phyloP scores from a whole-genome alignment of 2,329 filamentous ascomycete genomes.

The Ilyonectria mors-panacis region DNA sequence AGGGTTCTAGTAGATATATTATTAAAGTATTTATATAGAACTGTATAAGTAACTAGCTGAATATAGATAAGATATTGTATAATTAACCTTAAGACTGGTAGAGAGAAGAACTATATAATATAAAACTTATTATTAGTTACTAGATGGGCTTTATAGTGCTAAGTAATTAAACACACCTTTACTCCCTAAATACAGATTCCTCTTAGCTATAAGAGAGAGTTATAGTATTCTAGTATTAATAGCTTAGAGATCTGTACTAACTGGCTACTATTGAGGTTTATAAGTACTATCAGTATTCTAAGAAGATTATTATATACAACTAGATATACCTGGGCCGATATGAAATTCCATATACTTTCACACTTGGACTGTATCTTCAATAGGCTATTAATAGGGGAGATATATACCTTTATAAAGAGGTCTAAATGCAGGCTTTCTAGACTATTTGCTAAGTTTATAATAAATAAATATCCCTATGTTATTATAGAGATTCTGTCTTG shows the following conservation, averaged over 20 bases:
- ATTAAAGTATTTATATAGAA: slow-evolving; percentile 17
- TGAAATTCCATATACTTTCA: background rate
- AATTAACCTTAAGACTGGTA: slow-evolving; percentile 1
- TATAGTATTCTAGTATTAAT: slow-evolving; percentile 3
- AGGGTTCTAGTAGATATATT: background rate
- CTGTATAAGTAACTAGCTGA: slow-evolving; percentile 1
- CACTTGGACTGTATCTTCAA: background rate
- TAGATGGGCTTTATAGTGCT: slow-evolving; percentile 10
- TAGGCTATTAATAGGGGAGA: slow-evolving; percentile 11
- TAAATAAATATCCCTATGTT: slow-evolving; percentile 17
- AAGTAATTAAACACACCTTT: slow-evolving; percentile 8
- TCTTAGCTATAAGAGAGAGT: background rate
- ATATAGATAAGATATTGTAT: slow-evolving; percentile 22
- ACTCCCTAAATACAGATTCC: background rate
- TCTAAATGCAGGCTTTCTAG: slow-evolving; percentile 5
- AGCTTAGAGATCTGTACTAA: slow-evolving; percentile 13
- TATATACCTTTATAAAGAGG: slow-evolving; percentile 13
- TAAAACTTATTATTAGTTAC: slow-evolving; percentile 18
- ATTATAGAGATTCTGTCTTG: slow-evolving; percentile 12
- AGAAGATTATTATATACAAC: background rate
- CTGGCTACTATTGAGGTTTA: slow-evolving; percentile 12
- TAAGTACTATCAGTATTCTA: slow-evolving; percentile 15
- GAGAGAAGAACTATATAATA: slow-evolving; percentile 22
- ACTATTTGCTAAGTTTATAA: slow-evolving; percentile 6
- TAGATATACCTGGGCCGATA: slow-evolving; percentile 13